A percentile compares a stretch with the other conserved stretches of the same genome.
Evolutionary conservation across 352 stramenopile genomes (phyloP).

Genomic region (Pseudoperonospora humuli): DNA sequence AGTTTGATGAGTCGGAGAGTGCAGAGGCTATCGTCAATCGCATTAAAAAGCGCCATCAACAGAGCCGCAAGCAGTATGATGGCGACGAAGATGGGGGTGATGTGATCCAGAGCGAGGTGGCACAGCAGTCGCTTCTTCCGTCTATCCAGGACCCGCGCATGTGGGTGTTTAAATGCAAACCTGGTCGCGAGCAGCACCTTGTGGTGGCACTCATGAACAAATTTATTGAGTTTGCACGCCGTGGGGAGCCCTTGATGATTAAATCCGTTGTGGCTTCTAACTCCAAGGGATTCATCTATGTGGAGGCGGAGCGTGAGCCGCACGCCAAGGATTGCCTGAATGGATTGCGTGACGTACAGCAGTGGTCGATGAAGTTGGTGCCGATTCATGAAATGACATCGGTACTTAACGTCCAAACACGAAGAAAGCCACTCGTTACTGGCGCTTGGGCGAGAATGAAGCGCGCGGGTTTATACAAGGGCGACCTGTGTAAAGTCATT

Average conservation of each 20-base stretch:
- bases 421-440: constrained; percentile 69
- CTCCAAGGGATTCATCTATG: constrained; percentile 87
- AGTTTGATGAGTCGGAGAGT: constrained; percentile 73
- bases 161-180: constrained; percentile 90
- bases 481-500: constrained; percentile 81
- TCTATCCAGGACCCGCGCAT: constrained; percentile 85
- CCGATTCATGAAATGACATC: constrained; percentile 87
- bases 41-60: constrained; percentile 85
- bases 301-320: constrained; percentile 80
- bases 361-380: constrained; percentile 86
- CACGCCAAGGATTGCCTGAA: constrained; percentile 82
- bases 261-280: constrained; percentile 84
- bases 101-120: constrained; percentile 79
- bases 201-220: constrained; percentile 88
- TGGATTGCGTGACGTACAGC: constrained; percentile 73
- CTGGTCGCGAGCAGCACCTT: constrained; percentile 78
- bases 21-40: constrained; percentile 81
- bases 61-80: constrained; percentile 78
- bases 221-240: constrained; percentile 77
- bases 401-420: constrained; percentile 81
- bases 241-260: constrained; percentile 75
- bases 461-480: constrained; percentile 81
- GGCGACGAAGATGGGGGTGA: constrained; percentile 79
- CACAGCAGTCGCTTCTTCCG: constrained; percentile 80
- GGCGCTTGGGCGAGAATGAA: constrained; percentile 83